phyloP scores from a whole-genome alignment of 768 basidiomycete species.

The Hebeloma cylindrosporum region DNA sequence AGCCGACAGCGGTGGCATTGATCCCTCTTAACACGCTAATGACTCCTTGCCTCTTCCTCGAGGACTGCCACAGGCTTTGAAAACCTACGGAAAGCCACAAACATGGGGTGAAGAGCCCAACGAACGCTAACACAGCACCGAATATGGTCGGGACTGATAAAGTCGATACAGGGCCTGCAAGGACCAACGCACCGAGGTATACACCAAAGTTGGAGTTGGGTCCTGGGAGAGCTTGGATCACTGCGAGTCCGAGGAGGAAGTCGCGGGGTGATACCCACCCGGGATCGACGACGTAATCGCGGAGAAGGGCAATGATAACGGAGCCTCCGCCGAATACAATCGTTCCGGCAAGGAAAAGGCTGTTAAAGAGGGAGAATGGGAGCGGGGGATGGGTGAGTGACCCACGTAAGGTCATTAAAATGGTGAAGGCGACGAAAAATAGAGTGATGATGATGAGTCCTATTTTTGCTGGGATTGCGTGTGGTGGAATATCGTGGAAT shows the following conservation, averaged over 20 bases:
- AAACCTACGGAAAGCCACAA: slow-evolving; percentile 37
- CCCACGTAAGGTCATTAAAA: slow-evolving; percentile 31
- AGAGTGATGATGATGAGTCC: slow-evolving; percentile 24
- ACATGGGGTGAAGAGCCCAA: slow-evolving; percentile 54
- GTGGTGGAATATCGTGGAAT: slow-evolving; percentile 22
- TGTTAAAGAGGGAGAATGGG: slow-evolving; percentile 39
- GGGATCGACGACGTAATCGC: no score
- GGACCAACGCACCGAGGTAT: no score
- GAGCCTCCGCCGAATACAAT: slow-evolving; percentile 57
- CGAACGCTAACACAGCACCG: no score
- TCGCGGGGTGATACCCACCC: no score
- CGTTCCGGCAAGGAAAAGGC: slow-evolving; percentile 48
- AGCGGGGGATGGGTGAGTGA: slow-evolving; percentile 25
- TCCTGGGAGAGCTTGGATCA: no score
- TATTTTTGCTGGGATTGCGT: slow-evolving; percentile 26
- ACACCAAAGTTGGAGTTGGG: no score
- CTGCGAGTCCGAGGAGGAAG: no score
- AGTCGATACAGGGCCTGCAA: no score
- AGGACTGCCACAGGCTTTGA: slow-evolving; percentile 34
- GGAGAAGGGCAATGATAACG: slow-evolving; percentile 54
- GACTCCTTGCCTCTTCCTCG: slow-evolving; percentile 30
- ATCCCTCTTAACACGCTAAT: slow-evolving; percentile 36
- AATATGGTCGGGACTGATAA: no score
- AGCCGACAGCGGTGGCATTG: slow-evolving; percentile 43
- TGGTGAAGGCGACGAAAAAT: slow-evolving; percentile 28